Conservation (phyloP, 257 asterid genomes). For the Solanum paucissectum region DNA sequence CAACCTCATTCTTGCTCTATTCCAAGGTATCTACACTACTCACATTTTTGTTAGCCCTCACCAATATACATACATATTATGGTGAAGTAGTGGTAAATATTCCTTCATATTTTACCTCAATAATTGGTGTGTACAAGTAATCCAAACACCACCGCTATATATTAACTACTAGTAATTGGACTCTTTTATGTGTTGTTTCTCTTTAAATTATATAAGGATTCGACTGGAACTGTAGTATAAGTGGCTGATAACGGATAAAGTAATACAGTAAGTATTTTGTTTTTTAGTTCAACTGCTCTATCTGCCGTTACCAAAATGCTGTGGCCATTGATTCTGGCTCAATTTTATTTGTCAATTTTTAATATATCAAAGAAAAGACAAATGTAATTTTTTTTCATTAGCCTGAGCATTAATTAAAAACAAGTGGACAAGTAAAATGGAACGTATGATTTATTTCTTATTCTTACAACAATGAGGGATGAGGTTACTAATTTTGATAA, state of each 20-base stretch:
- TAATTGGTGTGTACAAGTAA: not conserved
- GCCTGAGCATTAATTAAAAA: not conserved
- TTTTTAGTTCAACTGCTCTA: not conserved
- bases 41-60: not conserved
- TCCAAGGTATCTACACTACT: slow-evolving; percentile 44
- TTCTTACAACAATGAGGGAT: not conserved
- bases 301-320: not conserved
- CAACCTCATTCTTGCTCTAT: slow-evolving; percentile 72
- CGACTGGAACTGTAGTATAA: not conserved
- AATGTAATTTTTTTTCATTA: not conserved
- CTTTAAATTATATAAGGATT: not conserved
- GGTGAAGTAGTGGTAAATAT: not conserved
- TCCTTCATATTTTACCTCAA: too few relatives aligned
- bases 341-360: not conserved
- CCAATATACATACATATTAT: not conserved
- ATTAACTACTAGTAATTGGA: not conserved
- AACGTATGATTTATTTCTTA: not conserved
- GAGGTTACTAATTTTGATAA: not conserved
- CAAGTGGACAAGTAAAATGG: not conserved
- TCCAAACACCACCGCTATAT: not conserved
- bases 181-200: not conserved
- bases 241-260: not conserved
- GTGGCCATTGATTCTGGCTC: not conserved
- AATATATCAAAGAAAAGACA: too few relatives aligned
- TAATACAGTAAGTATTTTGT: not conserved